Evolutionary conservation across 106 monocot species (phyloP).

Genomic region (Xerophyta viscosa): DNA sequence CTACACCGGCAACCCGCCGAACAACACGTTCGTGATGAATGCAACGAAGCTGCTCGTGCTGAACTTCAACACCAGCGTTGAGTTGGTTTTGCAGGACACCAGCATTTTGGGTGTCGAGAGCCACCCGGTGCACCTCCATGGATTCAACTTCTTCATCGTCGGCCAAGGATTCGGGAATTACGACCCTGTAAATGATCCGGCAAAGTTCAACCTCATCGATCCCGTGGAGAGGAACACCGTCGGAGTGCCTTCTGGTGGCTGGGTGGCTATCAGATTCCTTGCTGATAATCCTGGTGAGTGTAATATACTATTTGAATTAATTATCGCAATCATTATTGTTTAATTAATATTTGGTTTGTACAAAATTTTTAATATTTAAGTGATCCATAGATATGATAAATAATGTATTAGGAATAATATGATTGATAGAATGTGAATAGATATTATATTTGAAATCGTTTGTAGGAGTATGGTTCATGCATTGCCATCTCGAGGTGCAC

Average conservation of each 20-base stretch:
- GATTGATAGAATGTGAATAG: too few species aligned
- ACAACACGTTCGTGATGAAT: conserved; percentile 17
- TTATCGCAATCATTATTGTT: too few species aligned
- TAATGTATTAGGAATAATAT: too few species aligned
- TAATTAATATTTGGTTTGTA: too few species aligned
- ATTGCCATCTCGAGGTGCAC: conserved; percentile 15
- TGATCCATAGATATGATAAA: too few species aligned
- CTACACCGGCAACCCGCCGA: conserved; percentile 10
- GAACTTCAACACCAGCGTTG: conserved; percentile 10
- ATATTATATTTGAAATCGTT: not conserved
- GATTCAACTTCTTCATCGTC: conserved; percentile 11
- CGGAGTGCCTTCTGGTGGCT: conserved; percentile 11
- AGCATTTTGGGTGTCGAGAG: conserved; percentile 11
- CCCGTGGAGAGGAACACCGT: conserved; percentile 23
- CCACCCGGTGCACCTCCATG: conserved; percentile 10
- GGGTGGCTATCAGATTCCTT: conserved; percentile 19
- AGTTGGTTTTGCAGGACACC: conserved; percentile 13
- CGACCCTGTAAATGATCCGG: conserved; percentile 6
- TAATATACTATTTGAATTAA: too few species aligned
- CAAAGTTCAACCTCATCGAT: conserved; percentile 12
- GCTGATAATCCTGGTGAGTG: conserved; percentile 18
- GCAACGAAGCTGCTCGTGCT: conserved; percentile 11
- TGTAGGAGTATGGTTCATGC: conserved; percentile 10
- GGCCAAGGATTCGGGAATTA: conserved; percentile 11
- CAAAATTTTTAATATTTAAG: too few species aligned